Evolutionary conservation across 306 rosid species (phyloP).

Genomic region (Cotoneaster glaucophyllus): DNA sequence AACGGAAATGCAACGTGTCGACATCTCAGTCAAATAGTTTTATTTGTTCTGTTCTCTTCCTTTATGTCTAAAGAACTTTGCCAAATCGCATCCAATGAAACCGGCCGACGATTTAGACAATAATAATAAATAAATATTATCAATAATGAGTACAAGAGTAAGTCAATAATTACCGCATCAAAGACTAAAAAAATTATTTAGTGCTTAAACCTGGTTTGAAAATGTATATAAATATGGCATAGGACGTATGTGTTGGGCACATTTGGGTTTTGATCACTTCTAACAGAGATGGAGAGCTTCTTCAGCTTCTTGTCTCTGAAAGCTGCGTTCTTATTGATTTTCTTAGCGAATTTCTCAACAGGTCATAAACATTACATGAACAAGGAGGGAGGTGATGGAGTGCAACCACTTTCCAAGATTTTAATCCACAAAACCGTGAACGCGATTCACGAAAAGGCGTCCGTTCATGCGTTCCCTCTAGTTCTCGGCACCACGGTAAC

Average conservation of each 20-base stretch:
- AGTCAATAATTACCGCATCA: no score
- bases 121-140: background rate
- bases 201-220: background rate
- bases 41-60: no score
- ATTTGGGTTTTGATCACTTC: background rate
- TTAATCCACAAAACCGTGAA: conserved; percentile 24
- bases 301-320: background rate
- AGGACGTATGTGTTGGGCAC: background rate
- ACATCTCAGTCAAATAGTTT: no score
- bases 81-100: background rate
- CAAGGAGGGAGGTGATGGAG: conserved; percentile 13
- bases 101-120: background rate
- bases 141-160: no score
- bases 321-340: background rate
- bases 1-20: no score
- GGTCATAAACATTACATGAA: background rate
- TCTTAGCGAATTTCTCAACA: background rate
- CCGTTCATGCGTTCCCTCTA: conserved; percentile 10
- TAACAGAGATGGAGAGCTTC: background rate
- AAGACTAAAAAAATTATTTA: no score
- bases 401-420: conserved; percentile 33
- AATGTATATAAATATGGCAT: background rate
- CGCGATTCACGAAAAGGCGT: conserved; percentile 22
- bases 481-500: conserved; percentile 27
- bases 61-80: no score